Evolutionary conservation across 176 grass and related monocot species (phyloP), one percentile per base, ranked within the genome.

Genomic region (Lolium multiflorum): DNA sequence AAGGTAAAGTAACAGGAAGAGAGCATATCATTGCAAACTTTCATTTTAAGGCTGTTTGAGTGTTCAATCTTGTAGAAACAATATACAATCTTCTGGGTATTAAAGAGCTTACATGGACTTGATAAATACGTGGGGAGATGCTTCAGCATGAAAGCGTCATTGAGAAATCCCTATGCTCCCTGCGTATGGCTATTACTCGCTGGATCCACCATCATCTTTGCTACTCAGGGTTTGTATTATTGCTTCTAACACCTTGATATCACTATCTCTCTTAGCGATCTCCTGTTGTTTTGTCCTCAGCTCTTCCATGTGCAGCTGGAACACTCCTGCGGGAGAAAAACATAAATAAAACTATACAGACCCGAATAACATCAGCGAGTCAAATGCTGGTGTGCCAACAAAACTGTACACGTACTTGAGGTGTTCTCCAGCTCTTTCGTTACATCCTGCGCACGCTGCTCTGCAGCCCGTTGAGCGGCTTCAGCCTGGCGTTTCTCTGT

Each of bases 201-300:
- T 90, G 48, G 91, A 85, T 70, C 60, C 77, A 63, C 82, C 87
- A 21, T 84, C 86, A 78, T 92, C 91, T 90, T 91, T 94, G 77
- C 22, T 89, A 94, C 96, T 92, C 43, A 98, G 61, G 57, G 93
- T 98, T 80, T 85, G 90, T 86, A 98, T 96, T 64, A 96, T 98
- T 60, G 96, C 96, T 91, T 98, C 93, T 62, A 98, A 85, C 76
- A 98, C 86, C 80, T 98, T 98, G 80, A 98, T 98, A 58, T 96
- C 93, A 17, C 93, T 85, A 55, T 94, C 86, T 79, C 91, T 96
- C 93, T 96, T 96, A 3, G 91, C 82, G 52, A 98, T 98, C 82
- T 96, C 96, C 82, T 98, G 92, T 89, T 98, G 94, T 73, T 98
- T 94, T 6, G 85, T 43, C 78, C 93, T 81, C 88, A 98, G 48